Conservation (phyloP, 2,329 filamentous ascomycete species). For the Hortaea sp. region DNA sequence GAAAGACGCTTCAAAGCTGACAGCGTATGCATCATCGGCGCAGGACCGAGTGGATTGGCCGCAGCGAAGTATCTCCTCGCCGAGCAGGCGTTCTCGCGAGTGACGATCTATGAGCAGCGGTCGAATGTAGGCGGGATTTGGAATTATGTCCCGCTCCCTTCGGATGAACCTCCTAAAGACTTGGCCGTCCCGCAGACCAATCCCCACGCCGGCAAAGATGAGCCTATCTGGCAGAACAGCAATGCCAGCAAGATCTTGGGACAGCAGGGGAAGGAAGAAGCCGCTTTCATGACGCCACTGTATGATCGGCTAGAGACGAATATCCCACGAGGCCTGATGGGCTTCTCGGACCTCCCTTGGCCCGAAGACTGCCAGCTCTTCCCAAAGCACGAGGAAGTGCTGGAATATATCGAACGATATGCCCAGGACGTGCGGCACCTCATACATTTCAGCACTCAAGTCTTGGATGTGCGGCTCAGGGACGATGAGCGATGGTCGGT, state of each 20-base stretch:
- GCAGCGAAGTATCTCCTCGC: constrained; percentile 72
- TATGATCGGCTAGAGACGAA: constrained; percentile 80
- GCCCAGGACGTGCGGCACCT: constrained; percentile 56
- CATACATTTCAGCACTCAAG: constrained; percentile 61
- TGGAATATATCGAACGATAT: constrained; percentile 64
- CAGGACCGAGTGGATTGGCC: constrained; percentile 68
- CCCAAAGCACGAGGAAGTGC: constrained; percentile 60
- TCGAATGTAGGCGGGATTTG: constrained; percentile 70
- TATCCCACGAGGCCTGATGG: constrained; percentile 73
- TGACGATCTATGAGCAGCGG: constrained; percentile 77
- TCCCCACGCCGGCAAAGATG: constrained; percentile 50
- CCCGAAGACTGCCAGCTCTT: constrained; percentile 56
- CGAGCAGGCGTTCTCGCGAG: constrained; percentile 57
- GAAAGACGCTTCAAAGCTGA: constrained; percentile 35
- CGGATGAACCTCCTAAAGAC: constrained; percentile 32
- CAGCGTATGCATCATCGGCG: constrained; percentile 68
- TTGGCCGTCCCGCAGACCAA: constrained; percentile 57
- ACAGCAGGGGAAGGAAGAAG: constrained; percentile 25
- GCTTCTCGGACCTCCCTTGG: constrained; percentile 54
- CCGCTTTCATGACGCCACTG: constrained; percentile 69
- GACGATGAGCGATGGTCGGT: constrained; percentile 47
- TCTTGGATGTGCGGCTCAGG: constrained; percentile 46
- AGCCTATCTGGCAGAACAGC: constrained; percentile 43
- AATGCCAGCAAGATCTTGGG: constrained; percentile 5
- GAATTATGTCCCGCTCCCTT: constrained; percentile 55